These are phyloP conservation scores for Aphanomyces astaci DNA, from an alignment of 352 stramenopile genomes.

Conservation along the genomic window DNA sequence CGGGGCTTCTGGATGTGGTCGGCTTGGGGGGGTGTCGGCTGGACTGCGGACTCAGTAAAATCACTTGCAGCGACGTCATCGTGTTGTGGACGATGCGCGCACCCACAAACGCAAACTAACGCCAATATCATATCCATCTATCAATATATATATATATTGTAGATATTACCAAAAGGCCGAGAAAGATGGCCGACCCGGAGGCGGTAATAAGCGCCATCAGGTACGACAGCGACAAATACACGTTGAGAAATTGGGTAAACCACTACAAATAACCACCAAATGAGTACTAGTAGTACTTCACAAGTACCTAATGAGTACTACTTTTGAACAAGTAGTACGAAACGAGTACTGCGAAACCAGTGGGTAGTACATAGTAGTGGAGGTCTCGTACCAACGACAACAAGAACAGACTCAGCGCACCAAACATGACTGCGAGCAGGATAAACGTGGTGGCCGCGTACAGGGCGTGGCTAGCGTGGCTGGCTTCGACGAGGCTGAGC, in stretches of 20 bases:
- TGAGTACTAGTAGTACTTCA: too few relatives aligned
- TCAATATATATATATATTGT: background rate
- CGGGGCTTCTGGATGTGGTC: too few relatives aligned
- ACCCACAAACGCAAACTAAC: background rate
- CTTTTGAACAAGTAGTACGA: too few relatives aligned
- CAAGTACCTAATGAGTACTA: too few relatives aligned
- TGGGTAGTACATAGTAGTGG: background rate
- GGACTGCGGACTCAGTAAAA: background rate
- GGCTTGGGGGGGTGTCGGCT: background rate
- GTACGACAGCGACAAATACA: slow-evolving; percentile 7
- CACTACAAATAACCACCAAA: background rate
- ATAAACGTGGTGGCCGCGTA: slow-evolving; percentile 5
- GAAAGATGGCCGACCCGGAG: background rate
- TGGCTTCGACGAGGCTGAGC: slow-evolving; percentile 4
- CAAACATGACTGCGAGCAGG: slow-evolving; percentile 1
- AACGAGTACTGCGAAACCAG: background rate
- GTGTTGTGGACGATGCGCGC: slow-evolving; percentile 1
- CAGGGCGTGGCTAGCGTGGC: slow-evolving; percentile 4
- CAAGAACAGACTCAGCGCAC: slow-evolving; percentile 8
- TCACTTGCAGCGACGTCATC: background rate
- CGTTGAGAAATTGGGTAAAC: slow-evolving; percentile 12
- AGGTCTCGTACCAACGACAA: background rate
- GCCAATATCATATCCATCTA: background rate
- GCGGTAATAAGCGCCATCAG: background rate
- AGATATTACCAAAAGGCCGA: background rate